Conservation (phyloP, 441 rosid species). For the Gossypium schwendimanii region DNA sequence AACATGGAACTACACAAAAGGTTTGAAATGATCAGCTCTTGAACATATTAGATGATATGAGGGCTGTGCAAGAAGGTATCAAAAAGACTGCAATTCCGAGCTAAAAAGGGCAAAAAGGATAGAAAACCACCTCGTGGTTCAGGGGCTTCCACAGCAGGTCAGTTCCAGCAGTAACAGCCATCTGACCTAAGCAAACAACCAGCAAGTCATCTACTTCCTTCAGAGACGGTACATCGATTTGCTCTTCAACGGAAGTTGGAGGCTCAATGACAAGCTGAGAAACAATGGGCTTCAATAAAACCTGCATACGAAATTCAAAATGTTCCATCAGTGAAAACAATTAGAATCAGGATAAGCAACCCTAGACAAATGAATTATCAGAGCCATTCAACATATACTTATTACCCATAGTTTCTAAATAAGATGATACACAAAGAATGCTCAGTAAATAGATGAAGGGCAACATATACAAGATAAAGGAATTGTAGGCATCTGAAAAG, state of each 20-base stretch:
- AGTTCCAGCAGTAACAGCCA: slow-evolving; percentile 85
- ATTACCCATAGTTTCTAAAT: neutral
- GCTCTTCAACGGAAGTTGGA: slow-evolving; percentile 47
- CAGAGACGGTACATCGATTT: slow-evolving; percentile 51
- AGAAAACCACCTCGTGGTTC: slow-evolving; percentile 74
- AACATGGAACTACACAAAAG: neutral
- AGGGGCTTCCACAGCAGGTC: slow-evolving; percentile 93
- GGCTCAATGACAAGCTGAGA: slow-evolving; percentile 73
- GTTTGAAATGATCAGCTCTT: too few species aligned
- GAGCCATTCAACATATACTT: neutral
- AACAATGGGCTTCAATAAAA: slow-evolving; percentile 72
- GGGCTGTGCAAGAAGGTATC: neutral
- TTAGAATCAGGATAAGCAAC: neutral
- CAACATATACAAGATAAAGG: neutral
- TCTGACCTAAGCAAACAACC: slow-evolving; percentile 82
- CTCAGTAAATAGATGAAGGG: neutral
- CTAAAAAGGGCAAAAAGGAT: neutral
- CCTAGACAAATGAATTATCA: neutral
- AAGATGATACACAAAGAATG: neutral
- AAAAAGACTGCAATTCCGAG: neutral
- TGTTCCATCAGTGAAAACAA: neutral
- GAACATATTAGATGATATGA: neutral
- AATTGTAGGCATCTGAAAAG: neutral
- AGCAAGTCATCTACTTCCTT: slow-evolving; percentile 69
- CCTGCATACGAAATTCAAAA: slow-evolving; percentile 35